Evolutionary conservation across 345 rosid species (phyloP).

Genomic region (Sisymbrium irio): DNA sequence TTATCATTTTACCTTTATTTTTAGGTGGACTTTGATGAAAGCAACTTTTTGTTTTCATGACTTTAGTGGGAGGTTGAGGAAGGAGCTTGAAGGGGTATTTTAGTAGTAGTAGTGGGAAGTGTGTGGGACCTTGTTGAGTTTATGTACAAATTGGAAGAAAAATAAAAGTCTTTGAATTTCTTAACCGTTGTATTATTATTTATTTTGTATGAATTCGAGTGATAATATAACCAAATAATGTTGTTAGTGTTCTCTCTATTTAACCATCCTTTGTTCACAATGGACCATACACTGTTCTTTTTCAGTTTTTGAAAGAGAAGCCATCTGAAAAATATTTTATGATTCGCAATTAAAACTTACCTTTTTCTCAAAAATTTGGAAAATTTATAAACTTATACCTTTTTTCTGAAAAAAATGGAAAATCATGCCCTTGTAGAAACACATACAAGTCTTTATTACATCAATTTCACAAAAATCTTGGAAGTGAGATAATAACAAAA

Average conservation of each 20-base stretch:
- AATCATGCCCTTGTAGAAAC: neutral
- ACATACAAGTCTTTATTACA: conserved; percentile 21
- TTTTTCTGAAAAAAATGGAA: neutral
- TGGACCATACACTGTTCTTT: neutral
- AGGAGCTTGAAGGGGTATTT: conserved; percentile 33
- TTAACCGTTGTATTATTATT: conserved; percentile 5
- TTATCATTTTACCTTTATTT: conserved; percentile 39
- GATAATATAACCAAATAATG: neutral
- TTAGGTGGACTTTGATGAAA: conserved; percentile 69
- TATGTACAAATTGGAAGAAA: conserved; percentile 32
- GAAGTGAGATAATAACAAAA: neutral
- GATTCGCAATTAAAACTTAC: too few species aligned
- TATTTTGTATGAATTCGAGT: conserved; percentile 10
- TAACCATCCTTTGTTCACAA: too few species aligned
- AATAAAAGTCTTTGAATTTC: conserved; percentile 23
- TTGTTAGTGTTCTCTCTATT: neutral
- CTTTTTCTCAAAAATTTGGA: neutral
- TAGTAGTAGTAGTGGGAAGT: conserved; percentile 44
- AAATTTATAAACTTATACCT: neutral
- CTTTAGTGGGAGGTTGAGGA: conserved; percentile 41
- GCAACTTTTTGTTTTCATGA: conserved; percentile 42
- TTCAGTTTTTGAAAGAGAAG: neutral
- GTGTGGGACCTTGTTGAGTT: conserved; percentile 57
- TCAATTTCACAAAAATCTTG: conserved; percentile 19
- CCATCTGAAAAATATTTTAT: neutral